Percentiles rank a stretch among this genome's conserved stretches.
Conservation (phyloP, 1,139 yeast species). For the Pichia sp. region DNA sequence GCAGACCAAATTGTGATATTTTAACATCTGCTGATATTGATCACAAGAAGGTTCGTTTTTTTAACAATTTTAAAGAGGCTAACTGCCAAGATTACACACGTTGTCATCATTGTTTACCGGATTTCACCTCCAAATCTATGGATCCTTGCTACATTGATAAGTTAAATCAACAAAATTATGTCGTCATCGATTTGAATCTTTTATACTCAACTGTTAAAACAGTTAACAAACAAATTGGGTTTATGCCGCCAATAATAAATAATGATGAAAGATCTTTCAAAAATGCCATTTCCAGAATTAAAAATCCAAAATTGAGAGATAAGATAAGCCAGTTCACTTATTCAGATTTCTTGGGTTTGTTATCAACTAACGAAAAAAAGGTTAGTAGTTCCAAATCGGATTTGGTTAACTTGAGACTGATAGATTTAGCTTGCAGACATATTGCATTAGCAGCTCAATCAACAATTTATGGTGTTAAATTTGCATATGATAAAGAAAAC, state of each 20-base stretch:
- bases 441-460: conserved; percentile 65
- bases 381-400: conserved; percentile 39
- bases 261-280: conserved; percentile 30
- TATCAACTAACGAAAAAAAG: not conserved
- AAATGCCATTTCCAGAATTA: conserved; percentile 12
- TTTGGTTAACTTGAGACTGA: conserved; percentile 61
- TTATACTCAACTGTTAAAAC: conserved; percentile 49
- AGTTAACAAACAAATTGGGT: conserved; percentile 52
- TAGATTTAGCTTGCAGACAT: conserved; percentile 76
- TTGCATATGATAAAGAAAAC: not conserved
- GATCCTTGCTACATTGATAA: not conserved
- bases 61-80: conserved; percentile 30
- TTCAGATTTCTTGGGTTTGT: not conserved
- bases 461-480: conserved; percentile 32
- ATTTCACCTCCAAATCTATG: conserved; percentile 2
- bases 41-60: not conserved
- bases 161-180: conserved; percentile 11
- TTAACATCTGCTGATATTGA: not conserved
- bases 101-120: conserved; percentile 44
- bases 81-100: conserved; percentile 36
- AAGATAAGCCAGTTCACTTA: conserved; percentile 9
- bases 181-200: conserved; percentile 40
- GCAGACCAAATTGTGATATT: conserved; percentile 55
- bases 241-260: conserved; percentile 41
- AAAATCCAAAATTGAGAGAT: conserved; percentile 14